Conservation (phyloP, 1,139 yeast species). For the Geotrichum siamense region DNA sequence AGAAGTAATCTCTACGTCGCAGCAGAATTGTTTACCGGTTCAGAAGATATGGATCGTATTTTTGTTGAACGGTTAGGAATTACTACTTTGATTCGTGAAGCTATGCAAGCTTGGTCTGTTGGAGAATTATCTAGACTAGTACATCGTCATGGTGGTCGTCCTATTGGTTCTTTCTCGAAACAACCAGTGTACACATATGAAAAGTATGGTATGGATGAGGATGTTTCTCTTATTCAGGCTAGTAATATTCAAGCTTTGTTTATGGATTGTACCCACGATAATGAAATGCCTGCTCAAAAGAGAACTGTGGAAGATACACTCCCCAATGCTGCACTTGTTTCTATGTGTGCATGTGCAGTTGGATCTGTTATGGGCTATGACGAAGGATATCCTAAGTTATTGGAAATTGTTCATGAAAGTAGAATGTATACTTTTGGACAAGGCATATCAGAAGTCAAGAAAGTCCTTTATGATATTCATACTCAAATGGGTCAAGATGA, state of each 20-base stretch:
- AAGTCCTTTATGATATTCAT: conserved; percentile 52
- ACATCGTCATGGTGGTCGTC: conserved; percentile 90
- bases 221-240: conserved; percentile 45
- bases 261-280: conserved; percentile 98
- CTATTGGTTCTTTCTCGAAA: conserved; percentile 71
- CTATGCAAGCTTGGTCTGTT: conserved; percentile 93
- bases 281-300: conserved; percentile 80
- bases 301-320: conserved; percentile 90
- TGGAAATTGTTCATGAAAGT: conserved; percentile 74
- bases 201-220: conserved; percentile 16
- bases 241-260: conserved; percentile 85
- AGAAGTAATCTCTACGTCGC: conserved; percentile 86
- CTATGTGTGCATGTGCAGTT: conserved; percentile 87
- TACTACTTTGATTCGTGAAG: conserved; percentile 84
- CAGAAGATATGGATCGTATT: conserved; percentile 81
- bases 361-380: conserved; percentile 95
- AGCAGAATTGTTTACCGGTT: conserved; percentile 90
- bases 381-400: conserved; percentile 75
- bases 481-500: conserved; percentile 57
- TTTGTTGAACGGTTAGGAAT: conserved; percentile 88
- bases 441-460: conserved; percentile 72
- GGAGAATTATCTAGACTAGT: conserved; percentile 79
- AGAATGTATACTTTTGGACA: conserved; percentile 54
- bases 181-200: conserved; percentile 27
- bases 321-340: conserved; percentile 90